Percentiles rank a stretch among this genome's conserved stretches.
Conservation (phyloP, 2,329 filamentous ascomycete species). For the Microcyclospora tardicrescens region DNA sequence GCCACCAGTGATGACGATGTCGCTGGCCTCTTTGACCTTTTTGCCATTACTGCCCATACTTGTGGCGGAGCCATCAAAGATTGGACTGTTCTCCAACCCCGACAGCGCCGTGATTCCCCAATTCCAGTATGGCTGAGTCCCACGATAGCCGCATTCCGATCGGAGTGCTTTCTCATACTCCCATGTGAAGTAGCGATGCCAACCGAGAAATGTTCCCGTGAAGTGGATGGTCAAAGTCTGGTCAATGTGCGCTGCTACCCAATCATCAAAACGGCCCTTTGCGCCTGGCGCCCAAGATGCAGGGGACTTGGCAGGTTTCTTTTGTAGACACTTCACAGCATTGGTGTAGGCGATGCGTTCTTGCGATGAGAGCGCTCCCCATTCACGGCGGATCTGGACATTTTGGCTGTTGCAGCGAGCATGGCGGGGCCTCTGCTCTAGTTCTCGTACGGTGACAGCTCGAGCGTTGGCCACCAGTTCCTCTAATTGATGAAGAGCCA, state of each 20-base stretch:
- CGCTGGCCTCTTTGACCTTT: constrained; percentile 25
- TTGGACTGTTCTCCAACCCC: constrained; percentile 29
- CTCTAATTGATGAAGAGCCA: no score
- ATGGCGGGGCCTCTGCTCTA: no score
- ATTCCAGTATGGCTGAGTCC: constrained; percentile 38
- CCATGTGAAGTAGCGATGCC: constrained; percentile 33
- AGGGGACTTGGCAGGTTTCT: constrained; percentile 10
- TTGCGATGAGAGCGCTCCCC: constrained; percentile 18
- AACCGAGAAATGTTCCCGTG: constrained; percentile 25
- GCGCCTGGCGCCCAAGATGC: constrained; percentile 14
- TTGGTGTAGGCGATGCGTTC: constrained; percentile 19
- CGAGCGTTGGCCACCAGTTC: no score
- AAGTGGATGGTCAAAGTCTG: constrained; percentile 14
- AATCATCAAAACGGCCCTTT: constrained; percentile 19
- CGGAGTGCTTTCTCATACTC: constrained; percentile 29
- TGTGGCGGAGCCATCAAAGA: constrained; percentile 44
- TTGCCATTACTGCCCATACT: constrained; percentile 23
- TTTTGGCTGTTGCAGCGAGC: constrained; percentile 1
- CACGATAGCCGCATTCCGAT: constrained; percentile 31
- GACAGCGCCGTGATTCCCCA: constrained; percentile 38
- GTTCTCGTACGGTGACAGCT: no score
- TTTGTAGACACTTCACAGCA: constrained; percentile 19
- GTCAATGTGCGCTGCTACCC: constrained; percentile 16
- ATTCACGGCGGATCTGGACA: constrained; percentile 28
- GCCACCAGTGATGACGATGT: constrained; percentile 4